These are phyloP conservation scores for Xylaria polymorpha DNA, from an alignment of 2,329 filamentous ascomycete species.

Conservation along the genomic window DNA sequence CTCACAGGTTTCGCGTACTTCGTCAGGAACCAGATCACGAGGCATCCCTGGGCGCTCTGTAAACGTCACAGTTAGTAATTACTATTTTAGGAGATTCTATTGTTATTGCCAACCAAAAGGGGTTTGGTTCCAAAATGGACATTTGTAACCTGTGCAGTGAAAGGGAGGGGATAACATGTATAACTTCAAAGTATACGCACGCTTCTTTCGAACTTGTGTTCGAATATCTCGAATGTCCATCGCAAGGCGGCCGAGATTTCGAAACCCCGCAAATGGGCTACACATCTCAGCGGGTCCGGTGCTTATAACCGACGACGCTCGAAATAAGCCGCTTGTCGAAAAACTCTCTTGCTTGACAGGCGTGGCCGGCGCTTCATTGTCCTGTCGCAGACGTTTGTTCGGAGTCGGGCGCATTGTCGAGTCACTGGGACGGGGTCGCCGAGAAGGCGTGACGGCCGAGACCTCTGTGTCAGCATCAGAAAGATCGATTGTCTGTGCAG, in stretches of 20 bases:
- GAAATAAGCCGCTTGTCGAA: constrained; percentile 41
- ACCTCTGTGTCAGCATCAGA: constrained; percentile 47
- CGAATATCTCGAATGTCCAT: constrained; percentile 64
- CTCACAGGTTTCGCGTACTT: constrained; percentile 64
- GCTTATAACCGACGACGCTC: constrained; percentile 44
- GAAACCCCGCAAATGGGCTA: constrained; percentile 55
- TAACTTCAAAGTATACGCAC: constrained; percentile 20
- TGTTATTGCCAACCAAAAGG: neutral
- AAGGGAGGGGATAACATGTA: too few relatives aligned
- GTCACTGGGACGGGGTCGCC: constrained; percentile 47
- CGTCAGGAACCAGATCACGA: constrained; percentile 64
- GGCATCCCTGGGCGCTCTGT: constrained; percentile 65
- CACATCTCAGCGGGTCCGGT: constrained; percentile 28
- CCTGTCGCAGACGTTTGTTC: constrained; percentile 45
- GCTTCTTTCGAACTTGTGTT: constrained; percentile 64
- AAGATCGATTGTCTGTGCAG: constrained; percentile 47
- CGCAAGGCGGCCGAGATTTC: constrained; percentile 54
- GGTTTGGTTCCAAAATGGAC: too few relatives aligned
- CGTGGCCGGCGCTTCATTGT: constrained; percentile 31
- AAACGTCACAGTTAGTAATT: constrained; percentile 2
- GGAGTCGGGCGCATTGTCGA: constrained; percentile 48
- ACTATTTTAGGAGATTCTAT: neutral
- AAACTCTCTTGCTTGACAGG: constrained; percentile 56
- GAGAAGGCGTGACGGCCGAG: constrained; percentile 43
- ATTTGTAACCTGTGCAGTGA: too few relatives aligned